phyloP scores from a whole-genome alignment of 176 grass and related monocot genomes.

The Bolboschoenus planiculmis region DNA sequence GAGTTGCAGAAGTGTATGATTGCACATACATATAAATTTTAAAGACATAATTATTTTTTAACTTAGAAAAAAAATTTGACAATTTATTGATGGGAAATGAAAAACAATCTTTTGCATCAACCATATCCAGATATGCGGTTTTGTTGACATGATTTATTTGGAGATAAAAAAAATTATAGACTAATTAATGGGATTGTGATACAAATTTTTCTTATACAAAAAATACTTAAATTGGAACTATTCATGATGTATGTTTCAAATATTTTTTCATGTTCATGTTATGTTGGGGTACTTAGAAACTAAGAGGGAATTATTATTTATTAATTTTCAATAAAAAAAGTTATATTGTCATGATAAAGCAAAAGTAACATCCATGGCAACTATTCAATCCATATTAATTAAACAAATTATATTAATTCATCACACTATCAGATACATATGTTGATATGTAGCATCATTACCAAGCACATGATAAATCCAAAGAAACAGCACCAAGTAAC shows the following conservation, averaged over 20 bases:
- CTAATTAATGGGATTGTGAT: background rate
- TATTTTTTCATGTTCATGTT: background rate
- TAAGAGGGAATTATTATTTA: background rate
- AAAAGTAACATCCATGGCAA: background rate
- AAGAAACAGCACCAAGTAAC: constrained; percentile 2
- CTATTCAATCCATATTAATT: background rate
- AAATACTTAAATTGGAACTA: background rate
- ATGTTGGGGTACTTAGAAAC: background rate
- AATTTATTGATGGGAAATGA: background rate
- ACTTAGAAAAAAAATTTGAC: too few species aligned
- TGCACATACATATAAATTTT: too few species aligned
- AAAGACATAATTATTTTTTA: too few species aligned
- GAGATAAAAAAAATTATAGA: background rate
- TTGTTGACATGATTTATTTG: background rate
- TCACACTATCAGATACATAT: background rate
- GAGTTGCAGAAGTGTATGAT: too few species aligned
- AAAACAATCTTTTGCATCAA: background rate
- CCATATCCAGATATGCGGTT: background rate
- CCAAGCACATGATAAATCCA: background rate
- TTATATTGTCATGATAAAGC: background rate
- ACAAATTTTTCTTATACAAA: background rate
- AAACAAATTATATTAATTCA: background rate
- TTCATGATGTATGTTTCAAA: too few species aligned
- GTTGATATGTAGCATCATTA: background rate
- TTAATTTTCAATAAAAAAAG: background rate